phyloP scores from a whole-genome alignment of 1,284 basidiomycete genomes.

The Austroboletus niveus region DNA sequence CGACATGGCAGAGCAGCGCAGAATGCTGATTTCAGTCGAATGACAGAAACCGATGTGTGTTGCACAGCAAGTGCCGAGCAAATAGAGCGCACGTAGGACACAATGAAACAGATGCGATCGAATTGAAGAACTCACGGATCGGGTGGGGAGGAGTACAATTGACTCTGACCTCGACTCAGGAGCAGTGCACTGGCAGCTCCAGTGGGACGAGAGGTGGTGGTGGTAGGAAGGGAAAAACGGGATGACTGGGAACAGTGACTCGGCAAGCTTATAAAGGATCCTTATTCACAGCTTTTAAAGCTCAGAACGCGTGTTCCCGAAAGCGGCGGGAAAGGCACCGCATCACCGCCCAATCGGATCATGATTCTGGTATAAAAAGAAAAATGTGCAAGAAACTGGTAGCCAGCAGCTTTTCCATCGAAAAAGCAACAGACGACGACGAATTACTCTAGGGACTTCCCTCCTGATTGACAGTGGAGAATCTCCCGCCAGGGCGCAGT shows the following conservation, averaged over 20 bases:
- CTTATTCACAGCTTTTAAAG: conserved; percentile 42
- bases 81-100: conserved; percentile 31
- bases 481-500: conserved; percentile 1
- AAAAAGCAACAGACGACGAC: neutral
- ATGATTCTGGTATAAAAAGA: neutral
- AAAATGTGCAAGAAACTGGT: neutral
- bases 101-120: conserved; percentile 28
- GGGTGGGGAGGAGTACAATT: conserved; percentile 15
- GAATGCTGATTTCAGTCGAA: conserved; percentile 26
- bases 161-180: conserved; percentile 21
- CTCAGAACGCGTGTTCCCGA: conserved; percentile 39
- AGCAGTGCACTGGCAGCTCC: conserved; percentile 27
- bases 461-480: neutral
- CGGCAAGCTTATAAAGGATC: conserved; percentile 35
- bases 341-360: conserved; percentile 5
- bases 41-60: conserved; percentile 29
- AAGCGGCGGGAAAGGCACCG: conserved; percentile 17
- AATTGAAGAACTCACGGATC: conserved; percentile 30
- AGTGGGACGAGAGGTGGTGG: conserved; percentile 25
- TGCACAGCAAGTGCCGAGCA: conserved; percentile 20
- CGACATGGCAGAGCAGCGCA: conserved; percentile 15
- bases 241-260: conserved; percentile 33
- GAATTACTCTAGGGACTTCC: neutral
- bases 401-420: no score
- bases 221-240: conserved; percentile 19